A percentile compares a stretch with the other conserved stretches of the same genome.
Evolutionary conservation across 2,329 filamentous ascomycete genomes (phyloP).

Genomic region (Thermochaetoides dissita): DNA sequence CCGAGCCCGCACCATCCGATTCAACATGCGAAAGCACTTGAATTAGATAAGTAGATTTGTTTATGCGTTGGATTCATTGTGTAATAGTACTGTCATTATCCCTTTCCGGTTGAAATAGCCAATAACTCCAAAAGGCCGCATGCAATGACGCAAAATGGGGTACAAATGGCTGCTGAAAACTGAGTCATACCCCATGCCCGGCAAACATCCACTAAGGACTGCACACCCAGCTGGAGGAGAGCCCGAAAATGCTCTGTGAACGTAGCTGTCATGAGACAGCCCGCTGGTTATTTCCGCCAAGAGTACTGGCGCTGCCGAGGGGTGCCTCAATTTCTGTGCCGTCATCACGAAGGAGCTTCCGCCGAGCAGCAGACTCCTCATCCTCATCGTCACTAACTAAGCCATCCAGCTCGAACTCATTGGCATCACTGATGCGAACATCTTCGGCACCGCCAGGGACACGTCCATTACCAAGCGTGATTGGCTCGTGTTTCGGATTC

Average conservation of each 20-base stretch:
- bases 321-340: constrained; percentile 21
- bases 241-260: too few relatives aligned
- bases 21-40: too few relatives aligned
- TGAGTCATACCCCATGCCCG: constrained; percentile 4
- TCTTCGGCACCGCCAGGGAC: constrained; percentile 34
- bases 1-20: too few relatives aligned
- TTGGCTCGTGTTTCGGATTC: constrained; percentile 23
- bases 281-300: constrained; percentile 20
- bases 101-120: too few relatives aligned
- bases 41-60: too few relatives aligned
- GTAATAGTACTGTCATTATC: too few relatives aligned
- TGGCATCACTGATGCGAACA: constrained; percentile 51
- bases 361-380: constrained; percentile 28
- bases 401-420: constrained; percentile 88
- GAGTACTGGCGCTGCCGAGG: constrained; percentile 33
- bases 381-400: constrained; percentile 81
- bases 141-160: too few relatives aligned
- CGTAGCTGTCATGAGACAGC: constrained; percentile 1
- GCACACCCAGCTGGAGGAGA: too few relatives aligned
- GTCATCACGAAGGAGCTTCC: constrained; percentile 22
- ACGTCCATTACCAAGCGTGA: constrained; percentile 23
- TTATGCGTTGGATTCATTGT: too few relatives aligned
- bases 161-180: too few relatives aligned
- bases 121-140: too few relatives aligned
- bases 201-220: constrained; percentile 1